phyloP scores from a whole-genome alignment of 208 protist genomes.

The Crithidia fasciculata region DNA sequence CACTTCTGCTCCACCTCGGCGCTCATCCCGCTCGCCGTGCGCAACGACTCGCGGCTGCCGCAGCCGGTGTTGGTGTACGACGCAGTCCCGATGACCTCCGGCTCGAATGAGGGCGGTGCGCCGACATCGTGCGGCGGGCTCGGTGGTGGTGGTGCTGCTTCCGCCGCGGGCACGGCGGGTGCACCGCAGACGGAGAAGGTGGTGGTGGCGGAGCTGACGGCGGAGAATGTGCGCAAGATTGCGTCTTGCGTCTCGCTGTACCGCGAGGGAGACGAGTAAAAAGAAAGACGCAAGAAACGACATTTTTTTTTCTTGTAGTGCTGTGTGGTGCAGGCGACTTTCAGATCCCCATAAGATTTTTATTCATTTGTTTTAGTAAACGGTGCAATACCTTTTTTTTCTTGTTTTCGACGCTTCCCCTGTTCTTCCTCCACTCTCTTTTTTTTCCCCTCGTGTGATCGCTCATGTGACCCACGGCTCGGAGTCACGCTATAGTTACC shows the following conservation, averaged over 20 bases:
- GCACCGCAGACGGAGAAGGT: not conserved
- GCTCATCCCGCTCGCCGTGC: conserved; percentile 51
- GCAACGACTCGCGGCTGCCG: conserved; percentile 58
- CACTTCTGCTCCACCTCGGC: conserved; percentile 43
- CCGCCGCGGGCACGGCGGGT: not conserved
- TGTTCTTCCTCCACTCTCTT: too few relatives aligned
- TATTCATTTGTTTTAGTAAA: too few relatives aligned
- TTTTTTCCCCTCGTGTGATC: too few relatives aligned
- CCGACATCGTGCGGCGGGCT: not conserved
- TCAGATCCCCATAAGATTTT: too few relatives aligned
- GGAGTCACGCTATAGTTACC: too few relatives aligned
- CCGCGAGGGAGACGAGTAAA: not conserved
- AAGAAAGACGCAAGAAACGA: not conserved
- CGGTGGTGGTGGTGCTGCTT: not conserved
- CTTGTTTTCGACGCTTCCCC: too few relatives aligned
- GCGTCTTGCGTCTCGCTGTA: conserved; percentile 27
- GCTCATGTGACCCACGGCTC: too few relatives aligned
- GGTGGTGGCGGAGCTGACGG: conserved; percentile 27
- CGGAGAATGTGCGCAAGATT: conserved; percentile 41
- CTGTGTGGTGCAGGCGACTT: too few relatives aligned
- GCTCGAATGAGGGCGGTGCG: not conserved
- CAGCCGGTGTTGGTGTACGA: conserved; percentile 39
- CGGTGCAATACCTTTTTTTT: too few relatives aligned
- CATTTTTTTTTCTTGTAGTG: conserved; percentile 6
- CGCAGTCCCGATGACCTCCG: not conserved